Evolutionary conservation across 768 basidiomycete species (phyloP).

Genomic region (Mycena olivaceomarginata): DNA sequence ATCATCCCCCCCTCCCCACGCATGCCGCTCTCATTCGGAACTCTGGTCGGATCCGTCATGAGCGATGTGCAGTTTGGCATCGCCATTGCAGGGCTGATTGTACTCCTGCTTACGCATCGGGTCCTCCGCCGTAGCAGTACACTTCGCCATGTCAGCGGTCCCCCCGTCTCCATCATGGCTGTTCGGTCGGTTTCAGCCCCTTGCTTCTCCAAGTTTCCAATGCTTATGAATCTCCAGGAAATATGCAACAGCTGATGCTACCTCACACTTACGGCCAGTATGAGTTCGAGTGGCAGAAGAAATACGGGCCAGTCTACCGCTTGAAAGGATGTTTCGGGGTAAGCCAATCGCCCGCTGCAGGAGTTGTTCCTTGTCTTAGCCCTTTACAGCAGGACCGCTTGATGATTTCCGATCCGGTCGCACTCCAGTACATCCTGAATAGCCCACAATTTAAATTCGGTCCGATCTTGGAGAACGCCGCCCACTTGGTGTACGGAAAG

Average conservation of each 20-base stretch:
- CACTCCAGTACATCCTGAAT: slow-evolving; percentile 15
- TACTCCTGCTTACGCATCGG: too few relatives aligned
- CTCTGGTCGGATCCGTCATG: too few relatives aligned
- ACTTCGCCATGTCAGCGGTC: background rate
- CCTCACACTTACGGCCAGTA: slow-evolving; percentile 21
- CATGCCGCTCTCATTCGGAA: too few relatives aligned
- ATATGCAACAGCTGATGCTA: slow-evolving; percentile 30
- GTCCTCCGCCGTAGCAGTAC: too few relatives aligned
- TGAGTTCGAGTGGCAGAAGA: slow-evolving; percentile 32
- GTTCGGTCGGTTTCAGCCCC: background rate
- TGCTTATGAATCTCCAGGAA: background rate
- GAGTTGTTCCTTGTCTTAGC: background rate
- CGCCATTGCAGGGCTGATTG: too few relatives aligned
- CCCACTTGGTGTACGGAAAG: background rate
- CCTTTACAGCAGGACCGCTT: slow-evolving; percentile 18
- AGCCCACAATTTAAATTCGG: slow-evolving; percentile 6
- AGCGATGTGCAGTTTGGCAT: too few relatives aligned
- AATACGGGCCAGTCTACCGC: slow-evolving; percentile 25
- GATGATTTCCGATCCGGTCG: slow-evolving; percentile 30
- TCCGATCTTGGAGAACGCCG: background rate
- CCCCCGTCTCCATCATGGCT: slow-evolving; percentile 15
- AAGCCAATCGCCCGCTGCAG: background rate
- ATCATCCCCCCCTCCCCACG: too few relatives aligned
- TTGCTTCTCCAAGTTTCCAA: background rate
- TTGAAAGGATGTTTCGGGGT: slow-evolving; percentile 35